Percentiles rank a stretch among this genome's conserved stretches.
Conservation (phyloP, 257 asterid species). For the Nicotiana attenuata region DNA sequence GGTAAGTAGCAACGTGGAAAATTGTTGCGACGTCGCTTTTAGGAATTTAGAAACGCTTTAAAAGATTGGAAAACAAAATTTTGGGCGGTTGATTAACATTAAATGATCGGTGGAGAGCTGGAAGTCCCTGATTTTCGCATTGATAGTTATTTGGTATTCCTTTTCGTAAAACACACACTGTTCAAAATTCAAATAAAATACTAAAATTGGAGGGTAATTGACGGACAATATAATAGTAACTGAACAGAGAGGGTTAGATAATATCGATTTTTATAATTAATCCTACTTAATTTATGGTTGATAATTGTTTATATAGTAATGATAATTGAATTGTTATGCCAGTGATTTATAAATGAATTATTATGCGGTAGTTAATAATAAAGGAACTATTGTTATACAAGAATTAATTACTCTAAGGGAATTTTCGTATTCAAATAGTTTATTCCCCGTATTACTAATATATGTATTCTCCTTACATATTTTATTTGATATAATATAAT, state of each 20-base stretch:
- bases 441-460: not conserved
- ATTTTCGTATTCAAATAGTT: not conserved
- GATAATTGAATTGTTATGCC: not conserved
- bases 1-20: too few relatives aligned
- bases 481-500: not conserved
- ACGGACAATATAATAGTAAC: not conserved
- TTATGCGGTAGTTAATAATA: not conserved
- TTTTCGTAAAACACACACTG: not conserved
- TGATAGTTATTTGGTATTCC: not conserved
- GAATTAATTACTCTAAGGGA: not conserved
- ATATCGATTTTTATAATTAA: not conserved
- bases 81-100: slow-evolving; percentile 1
- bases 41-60: too few relatives aligned
- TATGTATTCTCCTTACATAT: not conserved
- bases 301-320: not conserved
- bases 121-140: not conserved
- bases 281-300: not conserved
- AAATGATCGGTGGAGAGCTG: not conserved
- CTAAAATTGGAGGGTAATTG: not conserved
- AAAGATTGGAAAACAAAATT: not conserved
- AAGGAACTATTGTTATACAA: not conserved
- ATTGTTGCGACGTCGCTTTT: too few relatives aligned
- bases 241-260: not conserved
- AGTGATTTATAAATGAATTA: not conserved
- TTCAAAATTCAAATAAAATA: not conserved